These are phyloP conservation scores for Hyphopichia wangnamkhiaoensis DNA, from an alignment of 1,139 yeast species.

Conservation along the genomic window DNA sequence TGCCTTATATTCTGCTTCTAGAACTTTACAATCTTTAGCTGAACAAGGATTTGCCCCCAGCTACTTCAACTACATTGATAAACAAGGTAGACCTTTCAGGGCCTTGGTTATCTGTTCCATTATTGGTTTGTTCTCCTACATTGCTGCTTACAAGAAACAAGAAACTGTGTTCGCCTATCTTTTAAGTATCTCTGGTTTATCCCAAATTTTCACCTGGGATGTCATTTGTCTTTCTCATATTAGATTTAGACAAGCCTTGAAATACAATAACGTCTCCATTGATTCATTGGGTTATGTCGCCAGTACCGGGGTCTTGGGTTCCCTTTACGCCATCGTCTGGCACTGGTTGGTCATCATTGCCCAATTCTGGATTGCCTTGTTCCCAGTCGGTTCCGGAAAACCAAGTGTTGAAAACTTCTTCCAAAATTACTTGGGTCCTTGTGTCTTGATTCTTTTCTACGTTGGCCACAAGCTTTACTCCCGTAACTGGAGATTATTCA, in stretches of 20 bases:
- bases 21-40: conserved; percentile 45
- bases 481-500: conserved; percentile 32
- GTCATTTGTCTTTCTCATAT: conserved; percentile 44
- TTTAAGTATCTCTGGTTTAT: conserved; percentile 44
- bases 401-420: conserved; percentile 35
- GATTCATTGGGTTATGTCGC: conserved; percentile 42
- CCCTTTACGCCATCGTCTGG: conserved; percentile 36
- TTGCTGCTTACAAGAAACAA: conserved; percentile 43
- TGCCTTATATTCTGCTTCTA: conserved; percentile 45
- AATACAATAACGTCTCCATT: conserved; percentile 33
- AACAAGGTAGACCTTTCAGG: conserved; percentile 44
- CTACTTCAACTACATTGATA: conserved; percentile 44
- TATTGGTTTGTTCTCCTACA: conserved; percentile 30
- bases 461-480: conserved; percentile 36
- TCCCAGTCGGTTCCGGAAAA: conserved; percentile 31
- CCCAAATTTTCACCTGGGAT: conserved; percentile 46
- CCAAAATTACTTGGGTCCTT: conserved; percentile 39
- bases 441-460: conserved; percentile 35
- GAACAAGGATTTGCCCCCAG: conserved; percentile 46
- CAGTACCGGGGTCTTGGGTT: conserved; percentile 44
- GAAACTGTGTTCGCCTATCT: conserved; percentile 47
- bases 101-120: conserved; percentile 35
- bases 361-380: conserved; percentile 45
- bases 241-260: conserved; percentile 45
- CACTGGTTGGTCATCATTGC: conserved; percentile 39